These are phyloP conservation scores for Oryza longistaminata DNA, from an alignment of 176 grass and related monocot genomes.

Conservation along the genomic window DNA sequence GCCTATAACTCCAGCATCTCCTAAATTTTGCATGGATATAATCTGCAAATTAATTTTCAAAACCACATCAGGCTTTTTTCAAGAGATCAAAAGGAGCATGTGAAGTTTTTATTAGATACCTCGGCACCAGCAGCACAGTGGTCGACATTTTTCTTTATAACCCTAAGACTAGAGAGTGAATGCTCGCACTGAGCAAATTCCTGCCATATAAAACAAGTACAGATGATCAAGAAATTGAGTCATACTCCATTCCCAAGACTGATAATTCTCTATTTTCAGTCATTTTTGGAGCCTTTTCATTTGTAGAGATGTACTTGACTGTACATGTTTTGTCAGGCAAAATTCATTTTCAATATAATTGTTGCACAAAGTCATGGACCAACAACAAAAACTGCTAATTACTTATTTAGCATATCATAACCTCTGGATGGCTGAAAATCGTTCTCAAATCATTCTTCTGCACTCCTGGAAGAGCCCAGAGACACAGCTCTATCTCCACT, in stretches of 20 bases:
- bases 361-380: neutral
- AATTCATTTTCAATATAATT: neutral
- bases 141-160: conserved; percentile 48
- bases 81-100: neutral
- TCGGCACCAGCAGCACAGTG: conserved; percentile 52
- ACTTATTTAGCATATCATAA: neutral
- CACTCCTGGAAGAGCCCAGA: conserved; percentile 56
- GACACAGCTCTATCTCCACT: conserved; percentile 52
- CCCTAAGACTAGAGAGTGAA: conserved; percentile 44
- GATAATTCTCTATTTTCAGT: neutral
- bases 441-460: conserved; percentile 42
- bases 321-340: neutral
- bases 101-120: conserved; percentile 38
- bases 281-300: neutral
- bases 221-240: neutral
- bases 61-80: neutral
- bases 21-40: conserved; percentile 49
- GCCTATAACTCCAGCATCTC: conserved; percentile 63
- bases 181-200: conserved; percentile 62
- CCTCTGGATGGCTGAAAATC: conserved; percentile 62
- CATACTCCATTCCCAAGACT: neutral
- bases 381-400: neutral
- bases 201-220: conserved; percentile 27
- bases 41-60: conserved; percentile 33
- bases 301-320: neutral